Conservation (phyloP, 208 protist genomes). For the Phytomonas sp. region DNA sequence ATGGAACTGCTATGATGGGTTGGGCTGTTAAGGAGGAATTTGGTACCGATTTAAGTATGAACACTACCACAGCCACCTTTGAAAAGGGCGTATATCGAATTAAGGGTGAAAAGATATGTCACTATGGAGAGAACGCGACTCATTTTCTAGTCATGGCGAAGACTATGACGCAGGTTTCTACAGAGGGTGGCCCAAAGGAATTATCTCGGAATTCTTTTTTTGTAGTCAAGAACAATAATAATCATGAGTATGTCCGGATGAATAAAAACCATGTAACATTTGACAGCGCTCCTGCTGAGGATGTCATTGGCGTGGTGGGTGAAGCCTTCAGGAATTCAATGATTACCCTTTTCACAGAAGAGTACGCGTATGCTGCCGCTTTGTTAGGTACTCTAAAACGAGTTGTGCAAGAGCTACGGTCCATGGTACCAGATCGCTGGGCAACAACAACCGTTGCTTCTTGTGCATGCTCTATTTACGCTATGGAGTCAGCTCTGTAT, state of each 20-base stretch:
- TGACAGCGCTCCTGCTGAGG: conserved; percentile 32
- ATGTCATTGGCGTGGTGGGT: conserved; percentile 72
- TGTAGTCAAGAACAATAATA: conserved; percentile 47
- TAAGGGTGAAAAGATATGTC: conserved; percentile 54
- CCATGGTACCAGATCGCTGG: conserved; percentile 39
- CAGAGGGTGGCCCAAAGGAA: conserved; percentile 46
- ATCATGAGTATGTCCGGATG: conserved; percentile 25
- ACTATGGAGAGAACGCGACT: conserved; percentile 43
- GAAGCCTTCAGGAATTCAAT: conserved; percentile 79
- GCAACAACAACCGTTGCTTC: conserved; percentile 42
- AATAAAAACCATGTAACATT: conserved; percentile 32
- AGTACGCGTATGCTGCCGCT: conserved; percentile 72
- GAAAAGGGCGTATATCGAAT: conserved; percentile 36
- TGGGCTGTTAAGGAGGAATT: conserved; percentile 67
- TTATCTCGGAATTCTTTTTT: conserved; percentile 64
- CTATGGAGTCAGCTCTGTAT: conserved; percentile 78
- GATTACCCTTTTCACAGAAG: conserved; percentile 77
- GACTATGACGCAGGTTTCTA: conserved; percentile 51
- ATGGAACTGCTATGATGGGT: conserved; percentile 64
- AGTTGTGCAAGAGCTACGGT: conserved; percentile 52
- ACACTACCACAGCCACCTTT: conserved; percentile 22
- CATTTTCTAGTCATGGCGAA: conserved; percentile 82
- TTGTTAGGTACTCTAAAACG: conserved; percentile 72
- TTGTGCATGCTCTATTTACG: conserved; percentile 66
- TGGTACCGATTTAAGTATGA: conserved; percentile 84